A percentile compares a stretch with the other conserved stretches of the same genome.
Conservation (phyloP, 305 asterid species). For the Coffea humblotiana region DNA sequence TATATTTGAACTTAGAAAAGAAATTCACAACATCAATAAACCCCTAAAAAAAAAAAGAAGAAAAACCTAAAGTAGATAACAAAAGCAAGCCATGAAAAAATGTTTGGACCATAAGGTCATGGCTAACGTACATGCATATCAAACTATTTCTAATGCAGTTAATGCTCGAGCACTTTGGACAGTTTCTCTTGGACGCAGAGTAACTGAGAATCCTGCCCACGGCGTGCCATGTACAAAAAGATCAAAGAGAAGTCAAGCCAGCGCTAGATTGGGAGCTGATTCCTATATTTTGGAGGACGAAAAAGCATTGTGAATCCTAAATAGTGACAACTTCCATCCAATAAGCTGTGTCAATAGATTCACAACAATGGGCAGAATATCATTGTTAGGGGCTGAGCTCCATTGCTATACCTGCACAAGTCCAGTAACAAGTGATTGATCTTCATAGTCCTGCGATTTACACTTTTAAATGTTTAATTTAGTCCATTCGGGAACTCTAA, state of each 20-base stretch:
- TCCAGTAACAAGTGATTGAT: neutral
- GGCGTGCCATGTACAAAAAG: neutral
- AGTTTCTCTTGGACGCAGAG: neutral
- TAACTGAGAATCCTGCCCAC: neutral
- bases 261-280: neutral
- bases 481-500: neutral
- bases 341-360: neutral
- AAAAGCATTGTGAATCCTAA: neutral
- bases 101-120: neutral
- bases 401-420: neutral
- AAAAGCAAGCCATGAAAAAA: neutral
- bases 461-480: neutral
- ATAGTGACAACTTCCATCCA: neutral
- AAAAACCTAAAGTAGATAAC: neutral
- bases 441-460: neutral
- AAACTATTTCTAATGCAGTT: neutral
- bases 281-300: neutral
- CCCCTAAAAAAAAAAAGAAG: neutral
- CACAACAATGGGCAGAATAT: neutral
- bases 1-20: neutral
- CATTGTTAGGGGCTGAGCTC: neutral
- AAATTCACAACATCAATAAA: neutral
- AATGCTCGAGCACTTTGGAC: neutral
- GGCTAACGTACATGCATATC: neutral
- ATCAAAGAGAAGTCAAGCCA: neutral